Evolutionary conservation across 2,329 filamentous ascomycete species (phyloP).

Genomic region (Cucurbitaria berberidis): DNA sequence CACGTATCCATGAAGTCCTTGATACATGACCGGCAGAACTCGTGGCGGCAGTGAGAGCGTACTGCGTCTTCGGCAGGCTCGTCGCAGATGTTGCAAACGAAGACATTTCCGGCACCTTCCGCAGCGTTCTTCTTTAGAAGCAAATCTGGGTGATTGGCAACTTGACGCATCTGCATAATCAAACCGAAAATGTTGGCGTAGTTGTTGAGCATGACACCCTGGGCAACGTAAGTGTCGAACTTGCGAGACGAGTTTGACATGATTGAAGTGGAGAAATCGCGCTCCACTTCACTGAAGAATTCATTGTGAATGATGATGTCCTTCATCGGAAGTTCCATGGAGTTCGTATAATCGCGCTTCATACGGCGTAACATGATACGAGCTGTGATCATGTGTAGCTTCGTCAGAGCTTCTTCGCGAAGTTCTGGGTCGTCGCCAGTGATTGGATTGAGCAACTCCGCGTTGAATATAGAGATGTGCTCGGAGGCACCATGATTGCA

Average conservation of each 20-base stretch:
- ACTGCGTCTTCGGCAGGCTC: slow-evolving; percentile 95
- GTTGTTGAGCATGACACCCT: slow-evolving; percentile 84
- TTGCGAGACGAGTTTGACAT: slow-evolving; percentile 89
- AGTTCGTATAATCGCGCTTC: slow-evolving; percentile 90
- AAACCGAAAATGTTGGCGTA: slow-evolving; percentile 99
- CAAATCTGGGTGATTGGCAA: slow-evolving; percentile 93
- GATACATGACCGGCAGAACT: slow-evolving; percentile 84
- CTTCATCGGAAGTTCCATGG: slow-evolving; percentile 96
- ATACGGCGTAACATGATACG: slow-evolving; percentile 94
- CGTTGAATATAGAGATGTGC: slow-evolving; percentile 86
- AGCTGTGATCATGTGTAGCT: slow-evolving; percentile 86
- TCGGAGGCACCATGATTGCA: slow-evolving; percentile 72
- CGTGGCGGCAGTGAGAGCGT: slow-evolving; percentile 88
- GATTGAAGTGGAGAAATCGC: slow-evolving; percentile 93
- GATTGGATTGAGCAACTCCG: slow-evolving; percentile 86
- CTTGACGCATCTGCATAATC: slow-evolving; percentile 99
- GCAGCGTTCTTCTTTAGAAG: slow-evolving; percentile 82
- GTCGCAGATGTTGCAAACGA: slow-evolving; percentile 94
- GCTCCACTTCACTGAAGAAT: slow-evolving; percentile 95
- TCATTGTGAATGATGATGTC: slow-evolving; percentile 90
- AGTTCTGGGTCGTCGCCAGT: slow-evolving; percentile 56
- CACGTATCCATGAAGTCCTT: slow-evolving; percentile 81
- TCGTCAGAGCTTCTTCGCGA: slow-evolving; percentile 75
- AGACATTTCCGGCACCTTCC: slow-evolving; percentile 84
- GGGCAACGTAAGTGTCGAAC: slow-evolving; percentile 94